A percentile compares a stretch with the other conserved stretches of the same genome.
These are phyloP conservation scores for Aspergillus sclerotioniger DNA, from an alignment of 495 filamentous ascomycete genomes.

Conservation along the genomic window DNA sequence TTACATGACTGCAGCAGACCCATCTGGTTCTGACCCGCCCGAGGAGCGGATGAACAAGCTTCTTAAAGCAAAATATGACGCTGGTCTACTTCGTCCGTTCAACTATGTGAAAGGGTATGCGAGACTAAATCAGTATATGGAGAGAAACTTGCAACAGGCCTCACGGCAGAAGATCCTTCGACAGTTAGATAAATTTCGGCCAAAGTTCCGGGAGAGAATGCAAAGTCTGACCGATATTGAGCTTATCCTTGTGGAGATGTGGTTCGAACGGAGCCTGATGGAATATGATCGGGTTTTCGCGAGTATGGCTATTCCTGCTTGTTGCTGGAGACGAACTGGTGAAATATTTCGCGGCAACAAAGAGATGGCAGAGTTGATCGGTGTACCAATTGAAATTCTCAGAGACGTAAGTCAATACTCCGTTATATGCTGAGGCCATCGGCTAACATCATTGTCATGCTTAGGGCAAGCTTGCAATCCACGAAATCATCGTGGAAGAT, in stretches of 20 bases:
- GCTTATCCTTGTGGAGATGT: conserved; percentile 93
- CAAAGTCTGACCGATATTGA: conserved; percentile 88
- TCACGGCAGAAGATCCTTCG: conserved; percentile 85
- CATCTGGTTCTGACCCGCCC: conserved; percentile 83
- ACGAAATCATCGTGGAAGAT: conserved; percentile 93
- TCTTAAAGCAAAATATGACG: conserved; percentile 91
- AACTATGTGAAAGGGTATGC: conserved; percentile 98
- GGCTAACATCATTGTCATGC: conserved; percentile 10
- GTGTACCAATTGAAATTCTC: conserved; percentile 85
- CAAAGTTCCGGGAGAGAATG: conserved; percentile 94
- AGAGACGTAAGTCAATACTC: conserved; percentile 68
- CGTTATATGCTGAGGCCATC: neutral
- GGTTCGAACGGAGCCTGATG: conserved; percentile 93
- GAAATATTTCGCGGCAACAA: conserved; percentile 98
- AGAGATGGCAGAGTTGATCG: conserved; percentile 96
- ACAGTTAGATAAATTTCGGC: conserved; percentile 88
- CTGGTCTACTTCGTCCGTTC: conserved; percentile 90
- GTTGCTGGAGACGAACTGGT: conserved; percentile 94
- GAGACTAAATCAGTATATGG: conserved; percentile 83
- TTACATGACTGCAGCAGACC: conserved; percentile 95
- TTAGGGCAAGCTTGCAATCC: conserved; percentile 90
- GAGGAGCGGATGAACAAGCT: conserved; percentile 95
- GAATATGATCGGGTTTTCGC: conserved; percentile 98
- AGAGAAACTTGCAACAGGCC: conserved; percentile 71
- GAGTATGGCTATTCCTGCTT: conserved; percentile 97